Evolutionary conservation across 1,139 yeast genomes (phyloP).

Genomic region (Pichia sp.): DNA sequence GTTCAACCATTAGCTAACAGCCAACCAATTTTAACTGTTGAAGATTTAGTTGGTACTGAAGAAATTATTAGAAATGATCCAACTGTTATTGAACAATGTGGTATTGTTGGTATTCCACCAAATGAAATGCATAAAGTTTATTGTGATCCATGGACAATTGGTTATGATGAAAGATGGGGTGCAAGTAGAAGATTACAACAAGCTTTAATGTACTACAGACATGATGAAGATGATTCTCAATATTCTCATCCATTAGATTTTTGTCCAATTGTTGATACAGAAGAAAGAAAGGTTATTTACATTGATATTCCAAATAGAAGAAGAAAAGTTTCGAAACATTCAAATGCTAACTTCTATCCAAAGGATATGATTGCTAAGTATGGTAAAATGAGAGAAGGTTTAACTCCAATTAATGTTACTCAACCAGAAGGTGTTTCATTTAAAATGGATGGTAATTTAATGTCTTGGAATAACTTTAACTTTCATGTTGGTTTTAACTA

Average conservation of each 20-base stretch:
- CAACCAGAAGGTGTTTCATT: conserved; percentile 83
- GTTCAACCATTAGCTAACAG: conserved; percentile 50
- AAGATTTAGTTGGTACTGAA: conserved; percentile 60
- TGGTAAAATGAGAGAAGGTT: conserved; percentile 58
- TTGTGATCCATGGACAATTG: conserved; percentile 85
- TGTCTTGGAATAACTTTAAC: conserved; percentile 71
- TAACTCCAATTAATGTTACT: conserved; percentile 58
- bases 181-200: conserved; percentile 70
- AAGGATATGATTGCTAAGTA: conserved; percentile 53
- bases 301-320: conserved; percentile 73
- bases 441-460: conserved; percentile 58
- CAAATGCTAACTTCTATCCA: conserved; percentile 66
- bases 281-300: conserved; percentile 57
- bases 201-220: conserved; percentile 72
- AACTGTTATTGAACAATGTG: conserved; percentile 66
- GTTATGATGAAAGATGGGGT: conserved; percentile 82
- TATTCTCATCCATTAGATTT: conserved; percentile 81
- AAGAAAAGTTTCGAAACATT: conserved; percentile 61
- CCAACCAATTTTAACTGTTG: conserved; percentile 71
- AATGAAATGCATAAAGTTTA: conserved; percentile 63
- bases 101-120: conserved; percentile 58
- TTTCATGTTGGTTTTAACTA: conserved; percentile 79
- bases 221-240: conserved; percentile 74
- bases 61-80: conserved; percentile 62
- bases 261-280: conserved; percentile 77